Conservation (phyloP, 257 asterid species). For the Verbascum thapsus region DNA sequence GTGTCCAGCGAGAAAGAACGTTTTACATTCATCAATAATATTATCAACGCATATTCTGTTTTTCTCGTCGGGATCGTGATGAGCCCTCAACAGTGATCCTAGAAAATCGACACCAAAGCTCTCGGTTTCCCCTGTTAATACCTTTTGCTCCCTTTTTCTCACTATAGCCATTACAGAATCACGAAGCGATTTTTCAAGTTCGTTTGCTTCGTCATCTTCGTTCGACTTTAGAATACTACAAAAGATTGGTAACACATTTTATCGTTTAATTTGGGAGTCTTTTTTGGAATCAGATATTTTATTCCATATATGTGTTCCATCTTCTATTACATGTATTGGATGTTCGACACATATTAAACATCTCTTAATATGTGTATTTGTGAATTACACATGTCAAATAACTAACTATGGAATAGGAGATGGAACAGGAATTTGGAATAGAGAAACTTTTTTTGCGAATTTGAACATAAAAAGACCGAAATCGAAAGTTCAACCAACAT, state of each 20-base stretch:
- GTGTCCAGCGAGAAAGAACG: constrained; percentile 61
- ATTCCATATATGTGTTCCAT: too few species aligned
- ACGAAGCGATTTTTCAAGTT: constrained; percentile 43
- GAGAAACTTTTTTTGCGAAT: too few species aligned
- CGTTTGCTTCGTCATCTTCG: constrained; percentile 47
- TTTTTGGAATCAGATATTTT: too few species aligned
- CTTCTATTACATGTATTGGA: too few species aligned
- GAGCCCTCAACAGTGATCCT: constrained; percentile 48
- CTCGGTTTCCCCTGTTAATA: constrained; percentile 28
- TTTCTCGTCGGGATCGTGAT: constrained; percentile 44
- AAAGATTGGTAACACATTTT: too few species aligned
- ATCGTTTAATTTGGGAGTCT: too few species aligned
- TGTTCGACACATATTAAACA: too few species aligned
- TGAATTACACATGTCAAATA: too few species aligned
- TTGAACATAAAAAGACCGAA: too few species aligned
- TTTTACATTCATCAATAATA: constrained; percentile 62
- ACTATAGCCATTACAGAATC: constrained; percentile 35
- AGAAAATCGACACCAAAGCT: constrained; percentile 54
- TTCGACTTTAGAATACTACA: constrained; percentile 34
- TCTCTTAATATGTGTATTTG: too few species aligned
- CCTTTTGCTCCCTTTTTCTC: constrained; percentile 45
- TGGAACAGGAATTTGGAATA: too few species aligned
- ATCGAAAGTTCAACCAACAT: not conserved
- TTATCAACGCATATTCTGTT: constrained; percentile 46
- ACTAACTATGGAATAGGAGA: too few species aligned